These are phyloP conservation scores for Hanseniaspora thailandica DNA, from an alignment of 805 yeast species.

Conservation along the genomic window DNA sequence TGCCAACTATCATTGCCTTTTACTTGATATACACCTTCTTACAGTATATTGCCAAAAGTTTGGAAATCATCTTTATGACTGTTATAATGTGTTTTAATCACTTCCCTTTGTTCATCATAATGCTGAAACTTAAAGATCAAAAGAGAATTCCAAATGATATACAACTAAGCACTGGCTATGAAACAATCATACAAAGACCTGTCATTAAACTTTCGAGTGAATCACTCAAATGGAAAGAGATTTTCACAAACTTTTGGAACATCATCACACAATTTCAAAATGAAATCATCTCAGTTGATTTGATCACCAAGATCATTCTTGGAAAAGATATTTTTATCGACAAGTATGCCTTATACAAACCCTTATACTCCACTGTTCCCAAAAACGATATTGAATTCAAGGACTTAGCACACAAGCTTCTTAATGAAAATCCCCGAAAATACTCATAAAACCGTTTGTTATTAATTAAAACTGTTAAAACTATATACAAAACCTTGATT, in stretches of 20 bases:
- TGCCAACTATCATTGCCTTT: conserved; percentile 83
- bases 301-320: conserved; percentile 32
- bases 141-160: conserved; percentile 55
- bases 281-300: conserved; percentile 33
- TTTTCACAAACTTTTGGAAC: conserved; percentile 39
- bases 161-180: conserved; percentile 21
- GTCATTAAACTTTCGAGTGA: conserved; percentile 31
- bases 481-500: conserved; percentile 2
- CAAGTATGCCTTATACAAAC: conserved; percentile 38
- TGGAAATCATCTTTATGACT: conserved; percentile 46
- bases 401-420: conserved; percentile 11
- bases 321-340: conserved; percentile 39
- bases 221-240: conserved; percentile 34
- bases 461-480: too few species aligned
- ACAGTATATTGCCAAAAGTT: conserved; percentile 39
- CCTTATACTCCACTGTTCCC: conserved; percentile 45
- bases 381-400: conserved; percentile 26
- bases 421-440: conserved; percentile 19
- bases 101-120: conserved; percentile 72
- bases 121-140: conserved; percentile 70
- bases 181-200: conserved; percentile 10
- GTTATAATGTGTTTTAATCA: conserved; percentile 59
- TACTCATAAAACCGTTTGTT: conserved; percentile 4
- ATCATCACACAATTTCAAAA: conserved; percentile 32
- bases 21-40: conserved; percentile 60